Evolutionary conservation across 441 rosid genomes (phyloP).

Genomic region (Adansonia madagascariensis): DNA sequence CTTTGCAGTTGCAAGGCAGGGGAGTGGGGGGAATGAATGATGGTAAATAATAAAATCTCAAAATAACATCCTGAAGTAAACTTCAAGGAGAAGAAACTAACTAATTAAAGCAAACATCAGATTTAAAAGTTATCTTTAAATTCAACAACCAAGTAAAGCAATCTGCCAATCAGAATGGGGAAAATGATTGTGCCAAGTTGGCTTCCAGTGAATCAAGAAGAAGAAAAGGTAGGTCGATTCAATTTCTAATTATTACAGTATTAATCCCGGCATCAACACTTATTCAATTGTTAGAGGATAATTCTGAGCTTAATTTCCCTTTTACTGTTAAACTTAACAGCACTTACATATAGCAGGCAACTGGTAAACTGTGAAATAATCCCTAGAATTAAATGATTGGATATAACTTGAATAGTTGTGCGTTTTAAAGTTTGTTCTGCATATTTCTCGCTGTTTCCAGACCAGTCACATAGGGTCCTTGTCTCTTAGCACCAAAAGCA

Average conservation of each 20-base stretch:
- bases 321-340: background rate
- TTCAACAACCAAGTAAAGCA: background rate
- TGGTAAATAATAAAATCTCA: background rate
- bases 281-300: slow-evolving; percentile 1
- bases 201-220: background rate
- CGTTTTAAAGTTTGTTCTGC: background rate
- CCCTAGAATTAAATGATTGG: background rate
- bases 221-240: background rate
- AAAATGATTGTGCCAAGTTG: background rate
- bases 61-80: background rate
- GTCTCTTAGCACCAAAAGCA: background rate
- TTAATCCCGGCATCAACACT: background rate
- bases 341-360: background rate
- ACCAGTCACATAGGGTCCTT: background rate
- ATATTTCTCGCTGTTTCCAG: slow-evolving; percentile 9
- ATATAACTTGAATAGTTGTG: background rate
- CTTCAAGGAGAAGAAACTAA: slow-evolving; percentile 17
- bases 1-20: background rate
- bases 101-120: slow-evolving; percentile 1
- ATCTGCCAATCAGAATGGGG: background rate
- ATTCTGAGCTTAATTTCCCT: background rate
- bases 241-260: background rate
- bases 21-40: background rate
- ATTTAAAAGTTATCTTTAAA: background rate
- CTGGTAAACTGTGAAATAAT: background rate